These are phyloP conservation scores for Sporodiniella umbellata DNA, from an alignment of 371 early-diverging fungal species.

Conservation along the genomic window DNA sequence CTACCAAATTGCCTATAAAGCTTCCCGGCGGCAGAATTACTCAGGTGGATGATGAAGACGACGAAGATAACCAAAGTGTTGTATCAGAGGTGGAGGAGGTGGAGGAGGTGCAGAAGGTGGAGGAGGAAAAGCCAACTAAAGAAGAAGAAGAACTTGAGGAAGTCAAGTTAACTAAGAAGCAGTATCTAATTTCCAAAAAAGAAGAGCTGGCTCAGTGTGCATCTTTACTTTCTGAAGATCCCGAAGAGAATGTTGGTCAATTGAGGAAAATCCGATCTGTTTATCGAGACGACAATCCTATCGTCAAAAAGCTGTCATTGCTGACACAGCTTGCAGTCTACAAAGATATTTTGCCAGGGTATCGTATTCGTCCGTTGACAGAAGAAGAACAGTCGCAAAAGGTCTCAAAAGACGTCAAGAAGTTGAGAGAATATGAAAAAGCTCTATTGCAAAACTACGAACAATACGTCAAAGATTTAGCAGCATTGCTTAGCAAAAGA, in stretches of 20 bases:
- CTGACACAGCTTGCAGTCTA: conserved; percentile 88
- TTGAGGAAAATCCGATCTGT: conserved; percentile 64
- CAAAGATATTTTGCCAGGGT: conserved; percentile 93
- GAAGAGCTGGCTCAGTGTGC: conserved; percentile 79
- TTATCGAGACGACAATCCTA: conserved; percentile 50
- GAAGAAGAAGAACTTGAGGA: conserved; percentile 24
- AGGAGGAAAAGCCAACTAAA: conserved; percentile 18
- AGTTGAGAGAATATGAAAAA: conserved; percentile 84
- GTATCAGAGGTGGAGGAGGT: conserved; percentile 10
- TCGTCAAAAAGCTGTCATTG: conserved; percentile 70
- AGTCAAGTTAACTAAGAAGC: conserved; percentile 41
- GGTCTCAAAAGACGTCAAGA: conserved; percentile 88
- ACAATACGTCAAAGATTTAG: conserved; percentile 72
- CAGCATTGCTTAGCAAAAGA: conserved; percentile 22
- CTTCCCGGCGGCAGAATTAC: conserved; percentile 55
- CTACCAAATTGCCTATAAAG: conserved; percentile 61
- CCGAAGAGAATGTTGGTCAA: conserved; percentile 65
- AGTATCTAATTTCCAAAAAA: conserved; percentile 62
- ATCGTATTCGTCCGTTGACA: conserved; percentile 86
- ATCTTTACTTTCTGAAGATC: conserved; percentile 71
- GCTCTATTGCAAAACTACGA: conserved; percentile 78
- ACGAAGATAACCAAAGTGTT: conserved; percentile 15
- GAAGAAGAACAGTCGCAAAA: conserved; percentile 70
- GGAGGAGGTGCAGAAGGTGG: conserved; percentile 8
- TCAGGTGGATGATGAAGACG: conserved; percentile 27